Evolutionary conservation across 1,284 basidiomycete genomes (phyloP).

Genomic region (Coniophora puteana): DNA sequence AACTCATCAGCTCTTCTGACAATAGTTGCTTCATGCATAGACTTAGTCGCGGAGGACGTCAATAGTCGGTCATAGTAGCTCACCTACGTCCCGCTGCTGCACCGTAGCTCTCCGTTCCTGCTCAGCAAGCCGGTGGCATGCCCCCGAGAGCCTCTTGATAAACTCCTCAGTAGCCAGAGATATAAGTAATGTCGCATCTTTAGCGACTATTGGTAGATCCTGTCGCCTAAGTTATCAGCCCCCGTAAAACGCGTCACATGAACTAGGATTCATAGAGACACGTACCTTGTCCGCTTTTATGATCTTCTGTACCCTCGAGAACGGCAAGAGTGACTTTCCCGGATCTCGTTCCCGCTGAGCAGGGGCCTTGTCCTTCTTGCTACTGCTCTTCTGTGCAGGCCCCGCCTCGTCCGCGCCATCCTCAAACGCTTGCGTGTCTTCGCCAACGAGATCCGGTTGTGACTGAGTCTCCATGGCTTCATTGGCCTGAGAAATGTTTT

Average conservation of each 20-base stretch:
- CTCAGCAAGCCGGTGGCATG: constrained; percentile 56
- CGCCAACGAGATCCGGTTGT: constrained; percentile 11
- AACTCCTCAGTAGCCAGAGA: constrained; percentile 79
- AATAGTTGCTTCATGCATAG: constrained; percentile 44
- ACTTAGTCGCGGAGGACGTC: constrained; percentile 1
- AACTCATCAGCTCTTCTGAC: constrained; percentile 69
- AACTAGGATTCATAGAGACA: too few relatives aligned
- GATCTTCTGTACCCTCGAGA: constrained; percentile 73
- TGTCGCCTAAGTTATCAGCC: constrained; percentile 24
- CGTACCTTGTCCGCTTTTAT: constrained; percentile 74
- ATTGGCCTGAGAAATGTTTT: constrained; percentile 5
- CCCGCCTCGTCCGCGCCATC: constrained; percentile 6
- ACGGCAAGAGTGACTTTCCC: constrained; percentile 67
- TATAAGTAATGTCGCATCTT: constrained; percentile 69
- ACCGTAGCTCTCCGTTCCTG: constrained; percentile 64
- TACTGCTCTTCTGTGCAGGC: constrained; percentile 13
- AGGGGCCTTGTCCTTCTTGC: constrained; percentile 17
- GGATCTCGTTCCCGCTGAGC: constrained; percentile 34
- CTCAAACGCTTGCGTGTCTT: constrained; percentile 6
- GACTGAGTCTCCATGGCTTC: constrained; percentile 6
- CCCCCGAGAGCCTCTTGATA: constrained; percentile 59
- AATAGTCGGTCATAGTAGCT: constrained; percentile 13
- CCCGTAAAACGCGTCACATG: neutral
- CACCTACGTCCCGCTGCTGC: constrained; percentile 70
- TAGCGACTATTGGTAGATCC: constrained; percentile 72